Evolutionary conservation across 116 monocot genomes (phyloP).

Genomic region (Zostera marina): DNA sequence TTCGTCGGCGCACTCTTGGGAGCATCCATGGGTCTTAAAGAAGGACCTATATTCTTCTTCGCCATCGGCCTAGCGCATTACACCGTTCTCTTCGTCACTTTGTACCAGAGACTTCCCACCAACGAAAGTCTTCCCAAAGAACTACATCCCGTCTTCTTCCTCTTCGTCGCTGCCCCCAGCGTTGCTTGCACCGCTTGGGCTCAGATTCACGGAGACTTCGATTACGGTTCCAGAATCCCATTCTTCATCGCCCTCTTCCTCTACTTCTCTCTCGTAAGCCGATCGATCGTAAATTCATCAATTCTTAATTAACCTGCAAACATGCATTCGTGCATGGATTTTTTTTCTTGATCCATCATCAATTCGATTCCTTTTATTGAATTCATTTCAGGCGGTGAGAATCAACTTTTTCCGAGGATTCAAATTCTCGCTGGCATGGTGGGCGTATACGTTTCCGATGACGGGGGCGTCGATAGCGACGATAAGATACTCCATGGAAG

Average conservation of each 20-base stretch:
- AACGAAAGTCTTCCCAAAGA: conserved; percentile 26
- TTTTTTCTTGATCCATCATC: too few species aligned
- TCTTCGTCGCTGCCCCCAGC: conserved; percentile 25
- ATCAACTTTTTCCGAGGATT: conserved; percentile 81
- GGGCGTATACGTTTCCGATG: conserved; percentile 90
- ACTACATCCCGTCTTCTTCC: conserved; percentile 30
- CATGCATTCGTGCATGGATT: too few species aligned
- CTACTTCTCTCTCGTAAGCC: conserved; percentile 24
- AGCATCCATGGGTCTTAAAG: conserved; percentile 26
- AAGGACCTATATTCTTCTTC: conserved; percentile 30
- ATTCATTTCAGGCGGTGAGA: conserved; percentile 79
- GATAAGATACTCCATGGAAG: conserved; percentile 39
- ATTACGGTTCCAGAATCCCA: conserved; percentile 16
- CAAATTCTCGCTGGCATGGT: conserved; percentile 89
- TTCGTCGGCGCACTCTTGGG: conserved; percentile 29
- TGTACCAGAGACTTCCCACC: conserved; percentile 29
- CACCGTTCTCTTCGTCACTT: conserved; percentile 24
- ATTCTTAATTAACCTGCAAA: too few species aligned
- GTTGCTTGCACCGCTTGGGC: conserved; percentile 30
- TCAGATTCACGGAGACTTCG: conserved; percentile 18
- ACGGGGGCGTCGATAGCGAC: conserved; percentile 57
- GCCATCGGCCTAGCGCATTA: conserved; percentile 31
- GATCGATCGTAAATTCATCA: not conserved
- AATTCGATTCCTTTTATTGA: too few species aligned
- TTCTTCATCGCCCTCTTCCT: conserved; percentile 24